phyloP scores from a whole-genome alignment of 192 early-diverging fungal species.

The Thoreauomyces humboldtii region DNA sequence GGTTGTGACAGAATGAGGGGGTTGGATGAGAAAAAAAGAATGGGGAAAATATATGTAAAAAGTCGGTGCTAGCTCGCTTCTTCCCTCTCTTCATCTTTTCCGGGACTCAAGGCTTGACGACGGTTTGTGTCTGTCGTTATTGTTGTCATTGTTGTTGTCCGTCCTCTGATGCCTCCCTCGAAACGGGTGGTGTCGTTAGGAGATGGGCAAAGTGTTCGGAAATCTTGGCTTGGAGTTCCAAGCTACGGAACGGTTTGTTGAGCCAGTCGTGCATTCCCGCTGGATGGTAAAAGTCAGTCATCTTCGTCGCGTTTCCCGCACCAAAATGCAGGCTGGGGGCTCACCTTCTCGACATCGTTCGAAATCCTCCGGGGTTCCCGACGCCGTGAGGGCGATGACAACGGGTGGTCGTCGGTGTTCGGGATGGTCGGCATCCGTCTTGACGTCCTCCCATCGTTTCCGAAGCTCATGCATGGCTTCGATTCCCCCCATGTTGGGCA shows the following conservation, averaged over 20 bases:
- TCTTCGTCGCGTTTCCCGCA: too few species aligned
- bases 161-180: too few species aligned
- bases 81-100: too few species aligned
- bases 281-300: too few species aligned
- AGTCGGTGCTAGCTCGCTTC: too few species aligned
- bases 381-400: constrained; percentile 27
- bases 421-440: background rate
- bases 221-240: constrained; percentile 17
- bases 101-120: too few species aligned
- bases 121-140: too few species aligned
- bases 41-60: too few species aligned
- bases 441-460: constrained; percentile 8
- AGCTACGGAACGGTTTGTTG: constrained; percentile 14
- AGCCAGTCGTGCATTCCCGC: constrained; percentile 29
- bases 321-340: too few species aligned
- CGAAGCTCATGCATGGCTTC: constrained; percentile 5
- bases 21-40: too few species aligned
- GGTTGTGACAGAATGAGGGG: too few species aligned
- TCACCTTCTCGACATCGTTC: background rate
- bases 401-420: background rate
- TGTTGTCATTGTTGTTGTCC: too few species aligned
- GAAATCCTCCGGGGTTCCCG: constrained; percentile 15
- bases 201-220: constrained; percentile 31
- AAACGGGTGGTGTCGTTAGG: background rate
- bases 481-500: constrained; percentile 26